Base-by-base conservation (phyloP, 169 alveolate species). In the Plasmodium chabaudi region DNA sequence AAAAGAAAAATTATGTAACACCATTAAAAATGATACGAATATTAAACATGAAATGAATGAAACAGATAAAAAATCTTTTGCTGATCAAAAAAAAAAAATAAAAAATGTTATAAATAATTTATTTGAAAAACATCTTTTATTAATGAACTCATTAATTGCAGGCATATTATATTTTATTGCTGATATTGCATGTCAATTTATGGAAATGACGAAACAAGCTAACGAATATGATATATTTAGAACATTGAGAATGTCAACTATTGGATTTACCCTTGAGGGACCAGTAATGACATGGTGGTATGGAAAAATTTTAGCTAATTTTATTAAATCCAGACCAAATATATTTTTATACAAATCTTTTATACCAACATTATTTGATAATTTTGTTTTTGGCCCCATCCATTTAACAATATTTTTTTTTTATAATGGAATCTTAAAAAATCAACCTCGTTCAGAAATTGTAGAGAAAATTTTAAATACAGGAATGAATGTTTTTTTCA, bases 201-300 rank as follows among this genome's bases (percentile, higher is more conserved):
- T 82, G 71, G 90, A 82, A 39, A 46, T 23, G 42, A 79, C 56
- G 55, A 82, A 61, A 42, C 67, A 67, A 0, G 42, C 27, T 44
- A 7, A 63, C 19, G 64, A 65, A 34, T 82, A 53, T 67, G 90
- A 82, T 65, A 19, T 82, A 13, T 67, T 53, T 42, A 82, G 90
- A 82, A 82, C 90, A 0, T 13, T 82, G 9, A 82, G 90, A 56
- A 82, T 82, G 90, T 10, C 90, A 13, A 17, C 61, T 9, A 82
- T 82, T 39, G 90, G 90, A 15, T 25, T 82, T 19, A 65, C 90
- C 17, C 59, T 82, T 13, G 90, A 82, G 27, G 90, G 90, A 9
- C 90, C 90, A 65, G 21, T 82, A 42, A 82, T 82, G 90, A 82
- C 90, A 67, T 82, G 84, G 90, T 82, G 90, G 90, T 82, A 82